Evolutionary conservation across 78 protist genomes (phyloP), one percentile per base, ranked within the genome.

Genomic region (Chrysochromulina tobinii): DNA sequence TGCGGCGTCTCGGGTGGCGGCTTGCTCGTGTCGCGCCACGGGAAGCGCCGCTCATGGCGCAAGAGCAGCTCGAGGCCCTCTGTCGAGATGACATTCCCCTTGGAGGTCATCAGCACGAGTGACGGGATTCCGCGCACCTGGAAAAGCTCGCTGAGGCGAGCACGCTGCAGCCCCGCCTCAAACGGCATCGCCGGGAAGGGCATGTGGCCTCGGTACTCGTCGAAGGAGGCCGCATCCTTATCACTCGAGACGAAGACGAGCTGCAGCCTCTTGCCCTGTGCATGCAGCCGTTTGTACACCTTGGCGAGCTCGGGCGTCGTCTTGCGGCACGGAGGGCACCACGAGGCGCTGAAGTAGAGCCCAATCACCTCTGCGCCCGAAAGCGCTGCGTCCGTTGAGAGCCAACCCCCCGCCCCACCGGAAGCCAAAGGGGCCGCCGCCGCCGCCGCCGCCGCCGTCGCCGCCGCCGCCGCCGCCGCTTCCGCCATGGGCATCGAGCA

Each of bases 291-390:
- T 0, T 15, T 27, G 88, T 83, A 83, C 1, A 18, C 69, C 27
- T 57, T n/a, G 17, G 25, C 27, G 53, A 83, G 53, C 68, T 1
- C 20, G 15, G 88, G 69, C 69, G 88, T 51, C 51, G 50, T 17
- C n/a, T 2, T 2, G n/a, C 68, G n/a, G 68, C 88, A 83, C 3
- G 64, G 69, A 2, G 51, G 11, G 88, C 88, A 83, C 88, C 88
- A 83, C 25, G n/a, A 12, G 7, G 88, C 88, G 18, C 50, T 21
- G 69, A 83, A 83, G 88, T 57, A 83, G 53, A 83, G 88, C 23
- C 25, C 88, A 68, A 83, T 12, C 9, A 83, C 88, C 51, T 21
- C 72, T 12, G 9, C 84, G 58, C 23, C 84, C 21, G 50, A 25
- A 3, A 69, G 27, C 79, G 4, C 9, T 3, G 79, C 79, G 6